phyloP scores from a whole-genome alignment of 2,329 filamentous ascomycete species.

The Aspergillus nomiae region DNA sequence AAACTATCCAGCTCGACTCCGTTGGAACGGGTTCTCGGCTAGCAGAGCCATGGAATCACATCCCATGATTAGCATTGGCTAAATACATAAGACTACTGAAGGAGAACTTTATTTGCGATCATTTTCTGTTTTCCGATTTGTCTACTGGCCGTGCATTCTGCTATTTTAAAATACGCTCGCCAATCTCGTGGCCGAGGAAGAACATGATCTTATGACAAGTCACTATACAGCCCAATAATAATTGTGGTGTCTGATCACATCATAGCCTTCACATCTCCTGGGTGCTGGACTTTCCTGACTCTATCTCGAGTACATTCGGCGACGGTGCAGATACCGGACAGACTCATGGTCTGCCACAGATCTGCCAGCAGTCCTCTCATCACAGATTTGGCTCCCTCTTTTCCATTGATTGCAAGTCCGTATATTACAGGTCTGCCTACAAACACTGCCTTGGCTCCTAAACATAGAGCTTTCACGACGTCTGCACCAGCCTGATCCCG shows the following conservation, averaged over 20 bases:
- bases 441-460: conserved; percentile 61
- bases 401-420: conserved; percentile 58
- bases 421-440: conserved; percentile 62
- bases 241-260: conserved; percentile 23
- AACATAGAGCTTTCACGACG: conserved; percentile 53
- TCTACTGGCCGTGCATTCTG: not conserved
- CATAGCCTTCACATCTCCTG: conserved; percentile 37
- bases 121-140: not conserved
- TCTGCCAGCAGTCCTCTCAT: conserved; percentile 55
- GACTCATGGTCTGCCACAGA: conserved; percentile 58
- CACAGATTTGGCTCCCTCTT: conserved; percentile 56
- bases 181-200: not conserved
- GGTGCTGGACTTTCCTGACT: conserved; percentile 38
- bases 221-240: not conserved
- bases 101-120: not conserved
- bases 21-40: not conserved
- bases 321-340: conserved; percentile 52
- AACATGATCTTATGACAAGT: not conserved
- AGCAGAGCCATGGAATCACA: not conserved
- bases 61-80: not conserved
- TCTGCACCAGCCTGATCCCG: conserved; percentile 53
- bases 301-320: conserved; percentile 36
- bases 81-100: not conserved
- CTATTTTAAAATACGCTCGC: not conserved
- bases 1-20: not conserved